phyloP scores from a whole-genome alignment of 2,329 filamentous ascomycete species.

The Nigrospora oryzae region DNA sequence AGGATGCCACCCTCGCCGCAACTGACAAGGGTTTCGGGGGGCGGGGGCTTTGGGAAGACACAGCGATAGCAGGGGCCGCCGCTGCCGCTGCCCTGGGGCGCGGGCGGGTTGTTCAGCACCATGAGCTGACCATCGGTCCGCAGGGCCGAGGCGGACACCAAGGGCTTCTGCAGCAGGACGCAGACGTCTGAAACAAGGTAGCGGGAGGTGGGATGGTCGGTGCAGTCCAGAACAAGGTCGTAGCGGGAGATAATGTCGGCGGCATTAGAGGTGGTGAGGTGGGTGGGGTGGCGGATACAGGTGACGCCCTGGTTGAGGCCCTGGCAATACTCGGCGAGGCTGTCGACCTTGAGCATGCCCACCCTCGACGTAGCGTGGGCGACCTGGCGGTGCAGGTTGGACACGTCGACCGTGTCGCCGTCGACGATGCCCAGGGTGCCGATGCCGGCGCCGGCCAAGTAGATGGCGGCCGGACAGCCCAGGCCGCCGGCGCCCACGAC shows the following conservation, averaged over 20 bases:
- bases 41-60: conserved; percentile 81
- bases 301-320: conserved; percentile 66
- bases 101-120: conserved; percentile 73
- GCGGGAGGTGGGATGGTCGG: conserved; percentile 82
- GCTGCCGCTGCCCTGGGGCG: conserved; percentile 41
- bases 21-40: conserved; percentile 70
- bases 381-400: conserved; percentile 89
- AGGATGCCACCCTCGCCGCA: conserved; percentile 92
- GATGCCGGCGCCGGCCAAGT: conserved; percentile 82
- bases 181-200: conserved; percentile 91
- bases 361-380: conserved; percentile 65
- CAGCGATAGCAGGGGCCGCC: conserved; percentile 90
- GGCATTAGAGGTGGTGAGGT: conserved; percentile 63
- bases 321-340: conserved; percentile 45
- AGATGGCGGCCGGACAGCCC: conserved; percentile 87
- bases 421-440: conserved; percentile 80
- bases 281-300: conserved; percentile 53
- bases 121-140: conserved; percentile 86
- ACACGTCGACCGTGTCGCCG: conserved; percentile 77
- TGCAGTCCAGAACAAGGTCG: conserved; percentile 87
- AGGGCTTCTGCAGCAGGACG: conserved; percentile 66
- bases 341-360: conserved; percentile 73
- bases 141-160: conserved; percentile 85
- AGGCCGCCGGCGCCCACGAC: conserved; percentile 83
- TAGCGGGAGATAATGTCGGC: conserved; percentile 59